A percentile compares a stretch with the other conserved stretches of the same genome.
phyloP scores from a whole-genome alignment of 805 yeast genomes.

The Yarrowia keelungensis region DNA sequence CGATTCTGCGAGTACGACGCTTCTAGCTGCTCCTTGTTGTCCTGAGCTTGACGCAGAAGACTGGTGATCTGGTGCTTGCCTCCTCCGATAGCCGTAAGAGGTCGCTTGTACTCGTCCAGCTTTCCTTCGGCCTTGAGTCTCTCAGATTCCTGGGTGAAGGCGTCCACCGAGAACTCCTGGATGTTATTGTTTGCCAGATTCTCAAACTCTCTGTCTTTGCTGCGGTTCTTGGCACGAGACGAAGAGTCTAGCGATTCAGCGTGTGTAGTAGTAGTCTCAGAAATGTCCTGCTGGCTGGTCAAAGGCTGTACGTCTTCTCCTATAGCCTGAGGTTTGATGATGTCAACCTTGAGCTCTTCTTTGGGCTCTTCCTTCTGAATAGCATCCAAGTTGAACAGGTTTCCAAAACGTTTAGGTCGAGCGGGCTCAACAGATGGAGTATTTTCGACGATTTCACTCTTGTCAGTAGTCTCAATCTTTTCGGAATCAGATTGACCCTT shows the following conservation, averaged over 20 bases:
- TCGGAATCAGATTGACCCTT: background rate
- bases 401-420: conserved; percentile 4
- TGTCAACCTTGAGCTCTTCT: conserved; percentile 5
- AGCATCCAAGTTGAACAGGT: conserved; percentile 13
- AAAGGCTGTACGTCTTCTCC: background rate
- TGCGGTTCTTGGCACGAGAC: conserved; percentile 4
- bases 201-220: conserved; percentile 24
- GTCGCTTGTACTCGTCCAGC: conserved; percentile 47
- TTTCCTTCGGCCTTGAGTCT: conserved; percentile 49
- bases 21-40: conserved; percentile 49
- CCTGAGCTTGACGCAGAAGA: conserved; percentile 47
- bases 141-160: conserved; percentile 52
- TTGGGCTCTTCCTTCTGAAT: background rate
- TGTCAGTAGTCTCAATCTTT: background rate
- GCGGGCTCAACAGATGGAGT: no score
- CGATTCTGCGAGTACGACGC: conserved; percentile 46
- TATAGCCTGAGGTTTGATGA: conserved; percentile 18
- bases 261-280: no score
- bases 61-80: conserved; percentile 50
- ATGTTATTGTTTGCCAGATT: conserved; percentile 43
- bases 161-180: conserved; percentile 52
- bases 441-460: background rate
- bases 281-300: no score
- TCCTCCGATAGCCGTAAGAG: conserved; percentile 47
- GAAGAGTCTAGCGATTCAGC: no score